Evolutionary conservation across 345 rosid species (phyloP).

Genomic region (Triadica sebifera): DNA sequence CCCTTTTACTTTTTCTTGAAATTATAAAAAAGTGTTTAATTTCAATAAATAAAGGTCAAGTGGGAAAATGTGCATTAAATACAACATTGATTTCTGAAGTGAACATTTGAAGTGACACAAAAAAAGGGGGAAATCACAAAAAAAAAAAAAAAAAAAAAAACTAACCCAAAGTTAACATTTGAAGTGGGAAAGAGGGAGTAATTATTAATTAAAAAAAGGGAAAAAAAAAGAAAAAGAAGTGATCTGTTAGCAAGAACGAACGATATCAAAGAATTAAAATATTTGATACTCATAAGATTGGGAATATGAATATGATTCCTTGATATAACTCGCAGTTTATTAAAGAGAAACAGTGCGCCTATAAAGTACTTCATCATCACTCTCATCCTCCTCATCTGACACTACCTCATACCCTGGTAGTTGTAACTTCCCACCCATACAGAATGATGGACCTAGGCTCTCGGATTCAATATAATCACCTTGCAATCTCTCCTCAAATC

Average conservation of each 20-base stretch:
- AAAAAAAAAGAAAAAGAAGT: neutral
- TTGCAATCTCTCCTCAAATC: constrained; percentile 79
- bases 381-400: constrained; percentile 73
- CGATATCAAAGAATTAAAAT: neutral
- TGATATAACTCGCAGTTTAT: neutral
- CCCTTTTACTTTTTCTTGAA: too few species aligned
- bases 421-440: constrained; percentile 76
- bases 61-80: too few species aligned
- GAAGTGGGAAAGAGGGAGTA: too few species aligned
- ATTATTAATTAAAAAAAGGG: neutral
- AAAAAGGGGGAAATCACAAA: too few species aligned
- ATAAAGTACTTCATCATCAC: constrained; percentile 55
- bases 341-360: constrained; percentile 31
- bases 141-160: too few species aligned
- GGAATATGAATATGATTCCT: neutral
- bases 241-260: neutral
- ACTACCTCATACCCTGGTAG: constrained; percentile 64
- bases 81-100: too few species aligned
- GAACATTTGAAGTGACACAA: too few species aligned
- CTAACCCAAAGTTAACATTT: too few species aligned
- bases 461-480: constrained; percentile 75
- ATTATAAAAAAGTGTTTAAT: too few species aligned
- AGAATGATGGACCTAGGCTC: constrained; percentile 56
- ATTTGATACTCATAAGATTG: neutral
- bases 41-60: too few species aligned